Base-by-base conservation (phyloP, 192 early-diverging fungal genomes). In the Gamsiella multidivaricata region DNA sequence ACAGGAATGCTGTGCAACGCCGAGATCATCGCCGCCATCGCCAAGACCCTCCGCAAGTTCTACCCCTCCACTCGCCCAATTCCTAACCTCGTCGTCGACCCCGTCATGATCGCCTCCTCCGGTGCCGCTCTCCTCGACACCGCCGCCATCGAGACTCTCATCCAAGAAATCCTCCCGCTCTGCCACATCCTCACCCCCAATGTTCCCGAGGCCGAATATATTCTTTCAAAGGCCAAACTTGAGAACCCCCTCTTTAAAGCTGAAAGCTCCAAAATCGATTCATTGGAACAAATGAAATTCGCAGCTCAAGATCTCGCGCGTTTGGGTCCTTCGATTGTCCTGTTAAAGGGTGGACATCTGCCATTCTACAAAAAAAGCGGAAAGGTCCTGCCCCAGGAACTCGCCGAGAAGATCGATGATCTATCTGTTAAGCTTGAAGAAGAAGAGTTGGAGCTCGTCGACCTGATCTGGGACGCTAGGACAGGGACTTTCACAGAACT, bases 271-370 rank as follows among this genome's bases (percentile, higher is more conserved):
- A 63, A 81, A 23, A 91, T 93, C 53, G 70, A 81, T 15, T 71
- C 78, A 15, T 50, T 93, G 10, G 74, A 86, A 0, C 85, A 89
- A 42, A 92, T 95, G 89, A 79, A 81, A 23, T 29, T 45, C 4
- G 91, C 92, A 8, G 90, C 91, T 2, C 50, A 73, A 47, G 68
- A 85, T 15, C 61, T 95, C 28, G 81, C 85, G 18, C 28, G 45
- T 0, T 73, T 89, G 25, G 91, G 91, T 5, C 79, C 89, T 22
- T 67, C 79, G 32, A 70, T 84, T 45, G 88, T 93, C 1, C 61
- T 96, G 11, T 62, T 96, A 53, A 96, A 96, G 78, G 95, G 95
- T 22, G 95, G 95, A 8, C 95, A 96, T 76, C 54, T 92, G 60
- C 88, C 92, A 3, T 69, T 78, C 39, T 54, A 41, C 22, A 78